phyloP scores from a whole-genome alignment of 768 basidiomycete species.

The Hebeloma cylindrosporum region DNA sequence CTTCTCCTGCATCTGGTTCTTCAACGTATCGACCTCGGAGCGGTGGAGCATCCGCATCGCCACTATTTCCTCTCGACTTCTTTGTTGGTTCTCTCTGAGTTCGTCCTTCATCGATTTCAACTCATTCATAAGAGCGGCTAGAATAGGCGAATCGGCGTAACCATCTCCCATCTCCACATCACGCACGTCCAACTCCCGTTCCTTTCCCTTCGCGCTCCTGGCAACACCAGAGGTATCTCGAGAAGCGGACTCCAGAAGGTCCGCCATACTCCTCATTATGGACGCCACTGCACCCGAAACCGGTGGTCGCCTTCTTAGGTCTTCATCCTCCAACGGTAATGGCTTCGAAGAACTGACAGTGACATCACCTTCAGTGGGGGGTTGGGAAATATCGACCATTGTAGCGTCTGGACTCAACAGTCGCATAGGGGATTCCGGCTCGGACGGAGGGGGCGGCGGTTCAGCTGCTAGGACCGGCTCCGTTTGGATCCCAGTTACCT shows the following conservation, averaged over 20 bases:
- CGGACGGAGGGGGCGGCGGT: not conserved
- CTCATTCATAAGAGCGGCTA: conserved; percentile 15
- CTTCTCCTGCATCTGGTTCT: conserved; percentile 5
- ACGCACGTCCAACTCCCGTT: conserved; percentile 7
- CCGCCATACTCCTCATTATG: conserved; percentile 24
- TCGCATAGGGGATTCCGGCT: not conserved
- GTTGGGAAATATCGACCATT: conserved; percentile 10
- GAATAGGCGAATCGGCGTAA: conserved; percentile 10
- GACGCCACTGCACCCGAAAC: conserved; percentile 19
- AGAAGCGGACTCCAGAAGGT: conserved; percentile 17
- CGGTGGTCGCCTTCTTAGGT: conserved; percentile 1
- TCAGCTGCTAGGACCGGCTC: not conserved
- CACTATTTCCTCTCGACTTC: conserved; percentile 12
- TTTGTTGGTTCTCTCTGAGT: conserved; percentile 9
- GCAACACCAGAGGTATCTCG: not conserved
- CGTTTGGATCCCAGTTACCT: conserved; percentile 5
- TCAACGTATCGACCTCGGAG: conserved; percentile 10
- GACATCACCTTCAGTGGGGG: not conserved
- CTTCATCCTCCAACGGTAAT: not conserved
- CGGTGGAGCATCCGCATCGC: conserved; percentile 9
- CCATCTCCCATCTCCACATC: conserved; percentile 6
- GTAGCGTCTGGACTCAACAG: conserved; percentile 14
- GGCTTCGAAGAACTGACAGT: not conserved
- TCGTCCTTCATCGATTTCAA: conserved; percentile 22
- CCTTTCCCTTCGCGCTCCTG: conserved; percentile 17